phyloP scores from a whole-genome alignment of 768 basidiomycete genomes.

The Amanita fuliginea region DNA sequence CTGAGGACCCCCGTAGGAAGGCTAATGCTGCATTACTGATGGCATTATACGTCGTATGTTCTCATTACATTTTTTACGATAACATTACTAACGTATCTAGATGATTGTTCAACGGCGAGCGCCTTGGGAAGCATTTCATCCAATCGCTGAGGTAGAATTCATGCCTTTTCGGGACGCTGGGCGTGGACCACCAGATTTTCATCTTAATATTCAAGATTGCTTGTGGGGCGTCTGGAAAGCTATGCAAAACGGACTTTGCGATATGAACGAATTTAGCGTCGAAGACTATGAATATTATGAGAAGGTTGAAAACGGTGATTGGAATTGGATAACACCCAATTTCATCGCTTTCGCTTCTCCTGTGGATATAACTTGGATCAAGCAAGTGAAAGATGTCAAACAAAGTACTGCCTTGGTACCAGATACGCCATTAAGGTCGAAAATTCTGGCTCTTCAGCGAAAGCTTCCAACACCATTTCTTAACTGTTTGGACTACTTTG shows the following conservation, averaged over 20 bases:
- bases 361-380: conserved; percentile 71
- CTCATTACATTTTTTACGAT: conserved; percentile 6
- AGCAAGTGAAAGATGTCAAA: conserved; percentile 51
- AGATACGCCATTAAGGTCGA: conserved; percentile 11
- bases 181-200: conserved; percentile 85
- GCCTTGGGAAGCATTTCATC: conserved; percentile 93
- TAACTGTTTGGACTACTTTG: conserved; percentile 91
- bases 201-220: conserved; percentile 87
- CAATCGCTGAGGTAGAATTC: conserved; percentile 85
- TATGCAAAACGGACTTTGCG: conserved; percentile 85
- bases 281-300: conserved; percentile 93
- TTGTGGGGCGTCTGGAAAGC: conserved; percentile 83
- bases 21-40: conserved; percentile 93
- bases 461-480: conserved; percentile 72
- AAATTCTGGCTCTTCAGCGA: conserved; percentile 56
- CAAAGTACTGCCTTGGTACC: conserved; percentile 14
- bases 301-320: conserved; percentile 91
- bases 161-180: conserved; percentile 97
- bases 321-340: conserved; percentile 90
- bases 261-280: conserved; percentile 88
- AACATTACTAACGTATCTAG: conserved; percentile 27
- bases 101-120: conserved; percentile 86
- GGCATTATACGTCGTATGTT: conserved; percentile 81
- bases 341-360: conserved; percentile 95
- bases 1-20: conserved; percentile 75